A percentile compares a stretch with the other conserved stretches of the same genome.
phyloP scores from a whole-genome alignment of 2,329 filamentous ascomycete genomes.

The Colletotrichum tropicicola region DNA sequence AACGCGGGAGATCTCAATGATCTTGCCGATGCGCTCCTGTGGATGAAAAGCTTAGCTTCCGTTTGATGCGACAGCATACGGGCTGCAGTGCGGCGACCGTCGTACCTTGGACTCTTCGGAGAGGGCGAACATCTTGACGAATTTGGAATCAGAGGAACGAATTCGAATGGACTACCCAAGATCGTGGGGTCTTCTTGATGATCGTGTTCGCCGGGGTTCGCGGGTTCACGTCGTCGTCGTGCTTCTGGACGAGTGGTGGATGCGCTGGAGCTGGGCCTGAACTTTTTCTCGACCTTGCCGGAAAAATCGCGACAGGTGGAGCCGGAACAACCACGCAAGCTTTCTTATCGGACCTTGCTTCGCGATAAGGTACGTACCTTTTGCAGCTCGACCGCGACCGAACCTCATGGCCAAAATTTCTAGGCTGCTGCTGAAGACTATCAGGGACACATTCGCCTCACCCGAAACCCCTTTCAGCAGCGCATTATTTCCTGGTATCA shows the following conservation, averaged over 20 bases:
- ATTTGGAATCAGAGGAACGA: neutral
- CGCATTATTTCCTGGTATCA: neutral
- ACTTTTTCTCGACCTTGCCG: slow-evolving; percentile 24
- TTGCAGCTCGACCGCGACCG: slow-evolving; percentile 17
- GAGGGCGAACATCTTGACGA: slow-evolving; percentile 68
- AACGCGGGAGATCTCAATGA: slow-evolving; percentile 93
- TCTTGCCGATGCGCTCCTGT: slow-evolving; percentile 96
- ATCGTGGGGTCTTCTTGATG: neutral
- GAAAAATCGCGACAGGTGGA: slow-evolving; percentile 22
- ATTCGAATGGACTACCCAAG: neutral
- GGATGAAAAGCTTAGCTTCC: slow-evolving; percentile 7
- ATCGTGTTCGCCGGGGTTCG: slow-evolving; percentile 13
- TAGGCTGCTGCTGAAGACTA: neutral
- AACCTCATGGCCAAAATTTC: slow-evolving; percentile 26
- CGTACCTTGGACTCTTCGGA: slow-evolving; percentile 97
- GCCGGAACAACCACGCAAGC: slow-evolving; percentile 23
- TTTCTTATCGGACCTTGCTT: slow-evolving; percentile 11
- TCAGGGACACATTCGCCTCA: neutral
- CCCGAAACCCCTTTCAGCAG: neutral
- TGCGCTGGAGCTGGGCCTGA: slow-evolving; percentile 23
- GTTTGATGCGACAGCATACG: neutral
- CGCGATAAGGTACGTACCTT: slow-evolving; percentile 24
- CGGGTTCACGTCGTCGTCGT: slow-evolving; percentile 24
- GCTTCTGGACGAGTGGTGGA: slow-evolving; percentile 15
- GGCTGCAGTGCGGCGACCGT: slow-evolving; percentile 31